These are phyloP conservation scores for Lathyrus aphaca DNA, from an alignment of 306 rosid species.

Conservation along the genomic window DNA sequence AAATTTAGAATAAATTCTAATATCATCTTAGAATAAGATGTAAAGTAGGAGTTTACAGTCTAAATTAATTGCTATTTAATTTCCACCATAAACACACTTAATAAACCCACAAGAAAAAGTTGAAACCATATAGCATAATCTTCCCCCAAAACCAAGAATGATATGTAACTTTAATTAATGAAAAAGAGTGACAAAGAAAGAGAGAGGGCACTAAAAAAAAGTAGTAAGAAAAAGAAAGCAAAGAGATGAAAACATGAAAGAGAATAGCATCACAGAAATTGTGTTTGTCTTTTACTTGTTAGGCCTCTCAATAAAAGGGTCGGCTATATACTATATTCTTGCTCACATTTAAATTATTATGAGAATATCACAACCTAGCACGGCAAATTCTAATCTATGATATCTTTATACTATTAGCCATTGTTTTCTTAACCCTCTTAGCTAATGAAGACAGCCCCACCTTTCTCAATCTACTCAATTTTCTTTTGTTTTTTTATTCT, in stretches of 20 bases:
- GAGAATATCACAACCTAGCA: conserved; percentile 43
- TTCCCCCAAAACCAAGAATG: conserved; percentile 65
- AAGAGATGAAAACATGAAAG: conserved; percentile 49
- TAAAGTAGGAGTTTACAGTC: no score
- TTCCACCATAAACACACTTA: no score
- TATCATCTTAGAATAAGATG: no score
- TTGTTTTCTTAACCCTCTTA: conserved; percentile 61
- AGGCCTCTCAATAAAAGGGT: conserved; percentile 62
- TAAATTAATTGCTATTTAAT: no score
- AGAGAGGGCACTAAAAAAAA: conserved; percentile 40
- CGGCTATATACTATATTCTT: conserved; percentile 34
- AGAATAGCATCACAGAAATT: conserved; percentile 72
- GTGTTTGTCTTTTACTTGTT: conserved; percentile 52
- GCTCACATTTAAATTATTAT: background rate
- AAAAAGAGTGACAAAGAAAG: conserved; percentile 58
- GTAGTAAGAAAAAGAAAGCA: conserved; percentile 20
- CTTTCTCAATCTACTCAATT: conserved; percentile 24
- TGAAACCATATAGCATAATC: conserved; percentile 50
- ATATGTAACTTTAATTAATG: conserved; percentile 52
- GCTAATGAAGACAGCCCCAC: conserved; percentile 42
- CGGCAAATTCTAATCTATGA: conserved; percentile 7
- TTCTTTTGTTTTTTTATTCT: conserved; percentile 47
- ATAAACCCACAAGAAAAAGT: conserved; percentile 27
- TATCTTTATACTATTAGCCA: conserved; percentile 14
- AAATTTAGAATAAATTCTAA: no score